Evolutionary conservation across 192 early-diverging fungal genomes (phyloP).

Genomic region (Globomyces pollinis-pini): DNA sequence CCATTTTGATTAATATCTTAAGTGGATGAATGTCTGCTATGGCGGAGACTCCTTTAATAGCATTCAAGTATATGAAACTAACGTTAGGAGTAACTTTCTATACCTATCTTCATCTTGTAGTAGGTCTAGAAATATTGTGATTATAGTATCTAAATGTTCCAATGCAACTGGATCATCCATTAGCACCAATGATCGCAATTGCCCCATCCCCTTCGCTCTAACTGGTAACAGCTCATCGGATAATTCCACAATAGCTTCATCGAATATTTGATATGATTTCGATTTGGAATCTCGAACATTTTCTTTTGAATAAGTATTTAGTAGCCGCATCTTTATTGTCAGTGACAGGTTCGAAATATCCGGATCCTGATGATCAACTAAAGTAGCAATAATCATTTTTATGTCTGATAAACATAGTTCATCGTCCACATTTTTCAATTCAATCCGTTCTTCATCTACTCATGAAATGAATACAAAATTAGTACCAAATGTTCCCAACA

Average conservation of each 20-base stretch:
- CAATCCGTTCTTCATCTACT: not conserved
- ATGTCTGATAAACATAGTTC: not conserved
- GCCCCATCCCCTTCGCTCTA: constrained; percentile 76
- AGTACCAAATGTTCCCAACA: not conserved
- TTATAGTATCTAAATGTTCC: constrained; percentile 51
- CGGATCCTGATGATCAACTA: not conserved
- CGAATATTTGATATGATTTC: constrained; percentile 41
- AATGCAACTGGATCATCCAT: constrained; percentile 51
- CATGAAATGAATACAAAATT: not conserved
- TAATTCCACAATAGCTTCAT: constrained; percentile 68
- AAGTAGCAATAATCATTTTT: not conserved
- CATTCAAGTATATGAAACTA: constrained; percentile 92
- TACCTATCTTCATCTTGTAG: constrained; percentile 69
- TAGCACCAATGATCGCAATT: constrained; percentile 75
- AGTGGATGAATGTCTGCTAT: constrained; percentile 74
- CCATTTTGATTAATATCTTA: constrained; percentile 59
- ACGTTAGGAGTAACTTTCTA: no score
- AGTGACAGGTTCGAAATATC: not conserved
- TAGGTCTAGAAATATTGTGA: constrained; percentile 73
- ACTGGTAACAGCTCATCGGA: constrained; percentile 75
- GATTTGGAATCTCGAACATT: not conserved
- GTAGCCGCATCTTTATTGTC: not conserved
- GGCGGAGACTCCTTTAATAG: constrained; percentile 75
- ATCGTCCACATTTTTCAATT: not conserved
- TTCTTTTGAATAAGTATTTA: not conserved